phyloP scores from a whole-genome alignment of 495 filamentous ascomycete genomes.

The Extremus antarcticus region DNA sequence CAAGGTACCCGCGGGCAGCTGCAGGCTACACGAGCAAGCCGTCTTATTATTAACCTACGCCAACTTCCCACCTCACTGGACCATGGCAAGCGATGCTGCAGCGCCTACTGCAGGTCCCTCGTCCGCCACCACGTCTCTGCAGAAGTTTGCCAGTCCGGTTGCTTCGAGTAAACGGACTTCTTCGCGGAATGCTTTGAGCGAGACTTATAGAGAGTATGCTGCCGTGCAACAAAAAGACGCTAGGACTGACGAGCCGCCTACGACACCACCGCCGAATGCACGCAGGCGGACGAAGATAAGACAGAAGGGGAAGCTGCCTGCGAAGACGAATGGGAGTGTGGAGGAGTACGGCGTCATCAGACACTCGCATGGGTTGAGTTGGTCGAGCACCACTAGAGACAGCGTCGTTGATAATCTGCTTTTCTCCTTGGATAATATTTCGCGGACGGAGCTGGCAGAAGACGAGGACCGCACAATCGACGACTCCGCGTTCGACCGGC shows the following conservation, averaged over 20 bases:
- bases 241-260: conserved; percentile 1
- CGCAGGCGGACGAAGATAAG: background rate
- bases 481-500: conserved; percentile 7
- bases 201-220: no score
- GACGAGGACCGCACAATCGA: conserved; percentile 30
- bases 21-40: background rate
- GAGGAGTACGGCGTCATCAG: background rate
- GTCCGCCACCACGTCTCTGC: background rate
- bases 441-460: conserved; percentile 41
- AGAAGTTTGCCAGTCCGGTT: background rate
- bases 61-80: background rate
- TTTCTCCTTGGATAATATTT: conserved; percentile 71
- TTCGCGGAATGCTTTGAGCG: conserved; percentile 14
- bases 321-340: no score
- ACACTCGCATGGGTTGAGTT: conserved; percentile 16
- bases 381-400: conserved; percentile 20
- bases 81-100: background rate
- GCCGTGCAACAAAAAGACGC: background rate
- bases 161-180: conserved; percentile 6
- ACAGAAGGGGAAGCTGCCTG: conserved; percentile 13
- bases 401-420: conserved; percentile 63
- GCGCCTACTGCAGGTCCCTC: background rate
- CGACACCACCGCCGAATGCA: conserved; percentile 9
- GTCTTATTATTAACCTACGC: background rate
- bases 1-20: background rate